A percentile compares a stretch with the other conserved stretches of the same genome.
These are phyloP conservation scores for Protostelium mycophagum DNA, from an alignment of 78 protist species.

Conservation along the genomic window DNA sequence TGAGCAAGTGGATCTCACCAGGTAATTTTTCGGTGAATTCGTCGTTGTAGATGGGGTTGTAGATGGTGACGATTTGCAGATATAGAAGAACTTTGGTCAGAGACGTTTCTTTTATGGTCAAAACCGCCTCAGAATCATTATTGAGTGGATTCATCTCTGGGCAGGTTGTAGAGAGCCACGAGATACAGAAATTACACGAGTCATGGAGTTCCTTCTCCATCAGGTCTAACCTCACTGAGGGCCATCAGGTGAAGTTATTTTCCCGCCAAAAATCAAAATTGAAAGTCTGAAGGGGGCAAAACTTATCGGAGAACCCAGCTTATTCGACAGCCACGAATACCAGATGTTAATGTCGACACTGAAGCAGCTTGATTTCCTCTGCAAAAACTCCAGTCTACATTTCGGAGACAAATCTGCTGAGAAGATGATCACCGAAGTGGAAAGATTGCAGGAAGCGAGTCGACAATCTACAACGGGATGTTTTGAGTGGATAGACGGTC, in stretches of 20 bases:
- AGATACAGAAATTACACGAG: not conserved
- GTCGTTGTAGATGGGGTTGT: not conserved
- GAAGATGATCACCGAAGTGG: not conserved
- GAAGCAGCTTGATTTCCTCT: not conserved
- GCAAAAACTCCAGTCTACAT: too few relatives aligned
- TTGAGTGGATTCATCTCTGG: not conserved
- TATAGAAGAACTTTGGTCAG: not conserved
- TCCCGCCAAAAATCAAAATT: too few relatives aligned
- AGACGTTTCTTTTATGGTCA: not conserved
- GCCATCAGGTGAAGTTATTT: not conserved
- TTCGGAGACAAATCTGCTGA: not conserved
- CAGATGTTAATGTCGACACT: not conserved
- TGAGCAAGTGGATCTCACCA: slow-evolving; percentile 76
- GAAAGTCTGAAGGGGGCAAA: not conserved
- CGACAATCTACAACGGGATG: slow-evolving; percentile 70
- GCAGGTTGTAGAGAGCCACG: not conserved
- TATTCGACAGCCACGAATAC: not conserved
- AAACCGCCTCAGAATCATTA: not conserved
- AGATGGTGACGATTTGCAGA: not conserved
- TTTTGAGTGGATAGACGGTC: slow-evolving; percentile 98
- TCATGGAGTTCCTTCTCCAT: not conserved
- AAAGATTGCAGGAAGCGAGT: slow-evolving; percentile 19
- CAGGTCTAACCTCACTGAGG: not conserved
- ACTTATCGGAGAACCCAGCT: not conserved
- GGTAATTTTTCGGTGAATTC: not conserved